phyloP scores from a whole-genome alignment of 129 eudicot species.

The Artemisia tridentata region DNA sequence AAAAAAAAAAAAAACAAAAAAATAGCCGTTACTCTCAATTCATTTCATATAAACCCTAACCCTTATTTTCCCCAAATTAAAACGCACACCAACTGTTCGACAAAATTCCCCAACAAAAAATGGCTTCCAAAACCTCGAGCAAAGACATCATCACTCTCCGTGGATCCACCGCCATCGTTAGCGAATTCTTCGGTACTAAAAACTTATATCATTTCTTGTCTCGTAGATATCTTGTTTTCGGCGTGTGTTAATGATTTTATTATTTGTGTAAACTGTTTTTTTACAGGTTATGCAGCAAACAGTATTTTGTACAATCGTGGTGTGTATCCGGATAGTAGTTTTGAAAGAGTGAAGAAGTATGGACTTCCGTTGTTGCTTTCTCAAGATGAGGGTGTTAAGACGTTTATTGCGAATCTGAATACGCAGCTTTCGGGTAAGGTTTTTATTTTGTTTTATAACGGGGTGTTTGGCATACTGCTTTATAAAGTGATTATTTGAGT shows the following conservation, averaged over 20 bases:
- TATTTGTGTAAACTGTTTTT: neutral
- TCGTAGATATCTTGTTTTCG: neutral
- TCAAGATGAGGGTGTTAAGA: slow-evolving; percentile 90
- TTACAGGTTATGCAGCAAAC: slow-evolving; percentile 95
- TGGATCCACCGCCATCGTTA: slow-evolving; percentile 80
- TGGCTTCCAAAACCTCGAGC: slow-evolving; percentile 67
- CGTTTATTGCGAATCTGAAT: slow-evolving; percentile 73
- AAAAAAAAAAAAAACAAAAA: neutral
- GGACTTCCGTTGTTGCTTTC: slow-evolving; percentile 93
- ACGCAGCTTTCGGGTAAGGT: slow-evolving; percentile 81
- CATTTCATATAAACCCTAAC: slow-evolving; percentile 1
- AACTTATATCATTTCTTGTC: neutral
- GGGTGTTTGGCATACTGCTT: too few species aligned
- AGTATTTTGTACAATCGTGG: slow-evolving; percentile 93
- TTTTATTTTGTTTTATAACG: neutral
- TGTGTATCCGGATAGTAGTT: slow-evolving; percentile 89
- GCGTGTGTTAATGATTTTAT: neutral
- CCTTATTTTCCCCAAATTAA: neutral
- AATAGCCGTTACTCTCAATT: neutral
- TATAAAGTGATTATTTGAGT: too few species aligned
- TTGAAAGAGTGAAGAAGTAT: slow-evolving; percentile 85
- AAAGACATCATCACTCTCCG: slow-evolving; percentile 80
- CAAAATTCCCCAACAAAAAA: neutral
- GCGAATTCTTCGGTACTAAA: slow-evolving; percentile 43
- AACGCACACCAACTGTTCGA: neutral